Conservation (phyloP, 2,329 filamentous ascomycete genomes). For the Aspergillus chevalieri region DNA sequence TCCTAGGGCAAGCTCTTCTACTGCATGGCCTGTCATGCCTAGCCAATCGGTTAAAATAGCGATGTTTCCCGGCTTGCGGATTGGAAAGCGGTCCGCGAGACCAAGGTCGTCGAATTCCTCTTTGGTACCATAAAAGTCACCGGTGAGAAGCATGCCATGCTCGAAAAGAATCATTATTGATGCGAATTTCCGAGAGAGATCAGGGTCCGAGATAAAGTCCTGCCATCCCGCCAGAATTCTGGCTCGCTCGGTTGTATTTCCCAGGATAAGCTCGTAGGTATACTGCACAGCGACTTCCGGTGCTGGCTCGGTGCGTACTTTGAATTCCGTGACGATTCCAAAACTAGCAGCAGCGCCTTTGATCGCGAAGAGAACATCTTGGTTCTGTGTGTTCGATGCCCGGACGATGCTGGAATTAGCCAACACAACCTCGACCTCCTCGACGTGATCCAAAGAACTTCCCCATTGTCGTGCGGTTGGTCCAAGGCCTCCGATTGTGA, state of each 20-base stretch:
- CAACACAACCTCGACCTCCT: slow-evolving; percentile 45
- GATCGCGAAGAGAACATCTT: slow-evolving; percentile 31
- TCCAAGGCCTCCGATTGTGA: slow-evolving; percentile 36
- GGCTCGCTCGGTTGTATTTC: slow-evolving; percentile 44
- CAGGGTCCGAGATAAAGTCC: slow-evolving; percentile 47
- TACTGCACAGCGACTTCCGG: slow-evolving; percentile 52
- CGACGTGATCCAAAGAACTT: slow-evolving; percentile 46
- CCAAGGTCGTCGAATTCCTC: slow-evolving; percentile 47
- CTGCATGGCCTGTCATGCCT: slow-evolving; percentile 19
- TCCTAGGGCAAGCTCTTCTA: slow-evolving; percentile 19
- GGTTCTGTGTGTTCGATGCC: slow-evolving; percentile 22
- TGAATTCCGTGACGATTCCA: slow-evolving; percentile 35
- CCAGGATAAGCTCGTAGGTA: slow-evolving; percentile 50
- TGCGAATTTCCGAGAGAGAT: slow-evolving; percentile 54
- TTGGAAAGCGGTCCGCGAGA: slow-evolving; percentile 20
- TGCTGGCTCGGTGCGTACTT: slow-evolving; percentile 30
- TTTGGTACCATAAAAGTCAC: slow-evolving; percentile 56
- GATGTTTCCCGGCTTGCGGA: slow-evolving; percentile 12
- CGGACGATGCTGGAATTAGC: slow-evolving; percentile 32
- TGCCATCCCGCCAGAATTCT: slow-evolving; percentile 55
- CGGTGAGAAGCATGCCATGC: slow-evolving; percentile 51
- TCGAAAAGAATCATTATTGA: slow-evolving; percentile 52
- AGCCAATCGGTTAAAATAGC: slow-evolving; percentile 24
- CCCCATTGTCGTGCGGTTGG: slow-evolving; percentile 46
- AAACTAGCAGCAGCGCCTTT: slow-evolving; percentile 34